A percentile compares a stretch with the other conserved stretches of the same genome.
phyloP scores from a whole-genome alignment of 768 basidiomycete genomes.

The Amanita rubescens region DNA sequence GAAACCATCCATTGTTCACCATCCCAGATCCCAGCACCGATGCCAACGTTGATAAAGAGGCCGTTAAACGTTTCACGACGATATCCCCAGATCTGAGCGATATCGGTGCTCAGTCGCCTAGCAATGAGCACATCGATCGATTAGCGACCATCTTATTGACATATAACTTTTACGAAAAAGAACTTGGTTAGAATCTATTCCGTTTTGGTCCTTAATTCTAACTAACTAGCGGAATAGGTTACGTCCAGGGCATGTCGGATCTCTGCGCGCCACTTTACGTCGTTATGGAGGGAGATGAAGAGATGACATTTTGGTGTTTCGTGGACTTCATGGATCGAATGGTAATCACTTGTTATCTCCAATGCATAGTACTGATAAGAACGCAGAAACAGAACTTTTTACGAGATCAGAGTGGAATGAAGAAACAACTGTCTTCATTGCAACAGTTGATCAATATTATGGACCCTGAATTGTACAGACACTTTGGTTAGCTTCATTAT shows the following conservation, averaged over 20 bases:
- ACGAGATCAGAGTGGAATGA: slow-evolving; percentile 97
- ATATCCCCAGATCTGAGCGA: slow-evolving; percentile 69
- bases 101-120: slow-evolving; percentile 81
- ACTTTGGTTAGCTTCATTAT: slow-evolving; percentile 53
- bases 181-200: slow-evolving; percentile 48
- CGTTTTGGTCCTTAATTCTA: slow-evolving; percentile 5
- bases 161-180: slow-evolving; percentile 85
- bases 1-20: slow-evolving; percentile 86
- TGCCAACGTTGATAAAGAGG: slow-evolving; percentile 42
- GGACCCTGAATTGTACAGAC: slow-evolving; percentile 93
- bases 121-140: slow-evolving; percentile 89
- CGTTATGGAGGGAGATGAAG: slow-evolving; percentile 83
- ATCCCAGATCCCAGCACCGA: slow-evolving; percentile 28
- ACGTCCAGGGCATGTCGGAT: slow-evolving; percentile 99
- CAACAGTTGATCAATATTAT: slow-evolving; percentile 89
- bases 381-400: slow-evolving; percentile 88
- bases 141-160: slow-evolving; percentile 82
- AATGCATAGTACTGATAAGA: neutral
- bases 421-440: slow-evolving; percentile 80
- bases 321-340: slow-evolving; percentile 92
- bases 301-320: slow-evolving; percentile 94
- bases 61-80: slow-evolving; percentile 51
- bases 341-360: slow-evolving; percentile 39
- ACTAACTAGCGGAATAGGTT: slow-evolving; percentile 41
- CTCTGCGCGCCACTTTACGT: slow-evolving; percentile 91